Base-by-base conservation (phyloP, 1,284 basidiomycete genomes). In the Apiotrichum mycotoxinovorans region DNA sequence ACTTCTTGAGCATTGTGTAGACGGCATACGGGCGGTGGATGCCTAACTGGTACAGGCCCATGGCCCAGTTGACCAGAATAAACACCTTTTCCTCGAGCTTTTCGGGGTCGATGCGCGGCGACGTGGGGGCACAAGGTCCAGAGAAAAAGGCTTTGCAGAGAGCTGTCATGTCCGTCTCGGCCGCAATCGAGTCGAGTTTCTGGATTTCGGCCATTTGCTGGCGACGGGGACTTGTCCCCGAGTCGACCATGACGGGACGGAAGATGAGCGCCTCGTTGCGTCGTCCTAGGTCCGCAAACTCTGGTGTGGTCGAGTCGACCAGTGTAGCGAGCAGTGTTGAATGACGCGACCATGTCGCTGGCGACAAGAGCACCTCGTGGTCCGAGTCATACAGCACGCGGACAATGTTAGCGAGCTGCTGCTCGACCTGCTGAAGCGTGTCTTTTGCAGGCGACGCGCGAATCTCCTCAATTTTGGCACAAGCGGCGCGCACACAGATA, bases 1-100 rank as follows among this genome's bases (percentile, higher is more conserved):
- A 91, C 43, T 83, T 81, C 20, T 81, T 81, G 49, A 94, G 83
- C 40, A 95, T 79, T 4, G 87, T 87, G 18, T 85, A 85, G 0
- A 86, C 89, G 17, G 86, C 88, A 64, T 89, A 89, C 4, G 89
- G 85, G 23, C 92, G 83, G 67, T 93, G 91, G 43, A 88, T 84
- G 3, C 91, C 91, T 53, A 88, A 89, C 72, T 91, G 89, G 30
- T 89, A 80, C 9, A 86, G 83, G 0, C 89, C 89, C 54, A 92
- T 87, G 60, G 86, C 85, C 92, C 91, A 95, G 0, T 88, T 89
- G 26, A 95, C 81, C 3, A 94, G 81, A 54, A 87, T 84, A 65
- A 88, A 85, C 22, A 93, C 80, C 71, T 92, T 91, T 56, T 73
- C 70, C 60, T 73, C 67, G 30, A 75, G 56, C 57, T 69, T 62